phyloP scores from a whole-genome alignment of 176 grass and related monocot genomes.

The Echinochloa phyllopogon region DNA sequence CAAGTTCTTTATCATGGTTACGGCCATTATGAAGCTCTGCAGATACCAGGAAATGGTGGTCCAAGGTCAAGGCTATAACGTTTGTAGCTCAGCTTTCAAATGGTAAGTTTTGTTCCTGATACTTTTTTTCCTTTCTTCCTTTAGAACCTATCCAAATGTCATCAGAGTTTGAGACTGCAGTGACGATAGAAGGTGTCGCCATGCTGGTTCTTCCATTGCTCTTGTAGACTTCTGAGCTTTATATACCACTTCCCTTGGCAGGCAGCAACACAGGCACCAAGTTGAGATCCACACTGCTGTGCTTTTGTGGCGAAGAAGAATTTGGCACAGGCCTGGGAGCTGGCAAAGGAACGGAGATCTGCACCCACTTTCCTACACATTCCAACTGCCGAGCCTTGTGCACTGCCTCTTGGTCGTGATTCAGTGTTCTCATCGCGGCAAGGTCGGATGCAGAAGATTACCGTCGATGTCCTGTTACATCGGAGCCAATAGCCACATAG shows the following conservation, averaged over 20 bases:
- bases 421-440: no score
- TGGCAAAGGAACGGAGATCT: neutral
- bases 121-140: neutral
- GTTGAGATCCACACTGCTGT: neutral
- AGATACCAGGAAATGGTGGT: slow-evolving; percentile 55
- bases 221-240: neutral
- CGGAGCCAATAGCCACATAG: neutral
- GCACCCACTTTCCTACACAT: neutral
- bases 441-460: neutral
- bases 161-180: neutral
- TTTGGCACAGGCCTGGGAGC: neutral
- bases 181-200: neutral
- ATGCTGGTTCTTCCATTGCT: neutral
- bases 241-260: neutral
- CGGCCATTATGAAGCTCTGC: slow-evolving; percentile 93
- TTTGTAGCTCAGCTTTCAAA: neutral
- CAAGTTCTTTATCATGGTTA: slow-evolving; percentile 91
- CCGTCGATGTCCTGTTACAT: neutral
- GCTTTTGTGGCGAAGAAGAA: neutral
- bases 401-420: neutral
- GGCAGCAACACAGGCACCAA: neutral
- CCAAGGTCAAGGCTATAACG: slow-evolving; percentile 57
- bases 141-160: neutral
- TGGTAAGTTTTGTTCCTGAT: neutral
- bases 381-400: neutral